A percentile compares a stretch with the other conserved stretches of the same genome.
Conservation (phyloP, 164 flowering plant species). For the Piper betle region DNA sequence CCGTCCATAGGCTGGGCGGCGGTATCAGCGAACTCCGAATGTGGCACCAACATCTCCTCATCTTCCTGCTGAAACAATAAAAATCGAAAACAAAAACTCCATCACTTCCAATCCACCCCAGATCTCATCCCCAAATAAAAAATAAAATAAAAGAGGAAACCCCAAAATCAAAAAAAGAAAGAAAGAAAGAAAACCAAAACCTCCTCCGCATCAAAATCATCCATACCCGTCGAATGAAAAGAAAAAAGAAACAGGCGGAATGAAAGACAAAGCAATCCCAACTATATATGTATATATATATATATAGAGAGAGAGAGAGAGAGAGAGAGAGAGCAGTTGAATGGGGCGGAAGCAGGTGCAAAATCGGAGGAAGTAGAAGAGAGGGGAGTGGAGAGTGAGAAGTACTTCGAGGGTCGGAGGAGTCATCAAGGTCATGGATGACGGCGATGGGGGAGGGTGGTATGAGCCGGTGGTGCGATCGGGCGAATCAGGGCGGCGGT, state of each 20-base stretch:
- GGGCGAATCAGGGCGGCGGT: neutral
- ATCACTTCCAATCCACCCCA: neutral
- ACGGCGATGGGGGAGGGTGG: neutral
- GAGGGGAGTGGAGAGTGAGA: neutral
- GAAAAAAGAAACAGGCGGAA: too few relatives aligned
- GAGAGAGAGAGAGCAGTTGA: too few relatives aligned
- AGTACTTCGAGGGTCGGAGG: slow-evolving; percentile 60
- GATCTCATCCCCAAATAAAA: neutral
- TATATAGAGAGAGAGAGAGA: too few relatives aligned
- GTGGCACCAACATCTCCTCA: slow-evolving; percentile 89
- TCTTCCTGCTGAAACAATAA: slow-evolving; percentile 53
- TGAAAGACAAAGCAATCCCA: too few relatives aligned
- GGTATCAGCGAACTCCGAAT: slow-evolving; percentile 47
- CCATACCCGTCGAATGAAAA: too few relatives aligned
- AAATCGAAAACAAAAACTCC: too few relatives aligned
- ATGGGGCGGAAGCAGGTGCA: too few relatives aligned
- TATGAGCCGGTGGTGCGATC: slow-evolving; percentile 12
- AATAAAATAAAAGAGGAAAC: neutral
- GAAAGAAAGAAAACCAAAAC: too few relatives aligned
- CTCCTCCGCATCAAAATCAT: too few relatives aligned
- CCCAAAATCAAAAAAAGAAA: too few relatives aligned
- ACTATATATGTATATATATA: too few relatives aligned
- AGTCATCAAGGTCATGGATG: slow-evolving; percentile 63
- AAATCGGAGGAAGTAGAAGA: too few relatives aligned
- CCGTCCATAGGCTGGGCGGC: slow-evolving; percentile 81